These are phyloP conservation scores for Suhomyces coccinellae DNA, from an alignment of 1,139 yeast species.

Conservation along the genomic window DNA sequence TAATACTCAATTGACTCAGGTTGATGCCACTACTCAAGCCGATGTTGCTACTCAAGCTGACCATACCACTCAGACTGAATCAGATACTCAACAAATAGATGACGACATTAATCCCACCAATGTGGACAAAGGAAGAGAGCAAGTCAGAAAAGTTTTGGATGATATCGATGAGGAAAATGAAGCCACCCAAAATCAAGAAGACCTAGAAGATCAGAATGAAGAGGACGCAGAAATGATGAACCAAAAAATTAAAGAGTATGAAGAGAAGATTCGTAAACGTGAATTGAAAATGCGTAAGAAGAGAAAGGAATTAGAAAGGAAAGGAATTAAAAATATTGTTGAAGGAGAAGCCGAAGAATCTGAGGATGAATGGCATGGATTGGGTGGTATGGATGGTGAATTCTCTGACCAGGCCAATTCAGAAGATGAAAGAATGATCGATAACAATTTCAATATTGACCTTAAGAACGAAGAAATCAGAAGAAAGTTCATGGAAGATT, in stretches of 20 bases:
- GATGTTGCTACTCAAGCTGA: slow-evolving; percentile 16
- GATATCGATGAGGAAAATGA: slow-evolving; percentile 15
- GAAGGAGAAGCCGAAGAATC: slow-evolving; percentile 95
- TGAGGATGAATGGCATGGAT: slow-evolving; percentile 93
- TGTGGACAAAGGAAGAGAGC: slow-evolving; percentile 27
- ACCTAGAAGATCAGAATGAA: slow-evolving; percentile 22
- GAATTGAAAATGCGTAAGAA: slow-evolving; percentile 39
- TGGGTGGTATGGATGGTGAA: slow-evolving; percentile 84
- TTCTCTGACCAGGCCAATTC: slow-evolving; percentile 64
- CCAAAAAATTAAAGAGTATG: slow-evolving; percentile 35
- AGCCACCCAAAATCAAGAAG: slow-evolving; percentile 20
- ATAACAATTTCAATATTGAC: slow-evolving; percentile 63
- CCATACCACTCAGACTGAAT: slow-evolving; percentile 17
- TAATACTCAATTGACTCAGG: slow-evolving; percentile 12
- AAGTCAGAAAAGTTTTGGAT: slow-evolving; percentile 14
- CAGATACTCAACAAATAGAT: slow-evolving; percentile 6
- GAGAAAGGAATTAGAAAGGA: slow-evolving; percentile 51
- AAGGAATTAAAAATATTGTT: slow-evolving; percentile 54
- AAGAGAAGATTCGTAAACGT: slow-evolving; percentile 39
- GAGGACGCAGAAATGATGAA: slow-evolving; percentile 30
- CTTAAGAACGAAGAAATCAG: slow-evolving; percentile 63
- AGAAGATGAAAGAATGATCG: slow-evolving; percentile 81
- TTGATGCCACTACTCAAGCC: slow-evolving; percentile 9
- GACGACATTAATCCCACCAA: slow-evolving; percentile 27
- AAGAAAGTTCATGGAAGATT: slow-evolving; percentile 63